Conservation (phyloP, 2,329 filamentous ascomycete species). For the Aspergillus hortae region DNA sequence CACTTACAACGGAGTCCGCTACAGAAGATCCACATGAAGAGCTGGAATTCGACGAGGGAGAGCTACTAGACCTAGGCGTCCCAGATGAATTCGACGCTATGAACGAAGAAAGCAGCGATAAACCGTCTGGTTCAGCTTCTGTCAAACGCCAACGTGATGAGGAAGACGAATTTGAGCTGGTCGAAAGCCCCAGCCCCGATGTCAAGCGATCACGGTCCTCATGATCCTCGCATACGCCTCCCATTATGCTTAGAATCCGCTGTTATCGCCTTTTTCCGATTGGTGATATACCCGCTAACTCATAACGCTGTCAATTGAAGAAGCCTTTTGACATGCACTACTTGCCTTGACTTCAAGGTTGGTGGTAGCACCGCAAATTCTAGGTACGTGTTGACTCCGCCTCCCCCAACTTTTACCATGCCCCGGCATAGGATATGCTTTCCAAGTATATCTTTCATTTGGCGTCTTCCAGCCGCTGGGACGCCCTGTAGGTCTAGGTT, state of each 20-base stretch:
- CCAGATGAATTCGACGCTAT: constrained; percentile 19
- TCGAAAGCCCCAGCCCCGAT: constrained; percentile 33
- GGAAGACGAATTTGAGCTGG: constrained; percentile 32
- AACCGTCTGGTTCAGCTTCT: constrained; percentile 20
- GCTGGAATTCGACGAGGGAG: constrained; percentile 26
- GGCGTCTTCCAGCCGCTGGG: background rate
- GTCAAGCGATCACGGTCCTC: constrained; percentile 53
- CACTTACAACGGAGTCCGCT: constrained; percentile 7
- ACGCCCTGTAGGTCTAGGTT: constrained; percentile 16
- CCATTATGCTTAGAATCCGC: background rate
- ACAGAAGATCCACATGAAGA: constrained; percentile 20
- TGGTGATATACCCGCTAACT: too few species aligned
- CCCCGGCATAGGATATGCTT: constrained; percentile 4
- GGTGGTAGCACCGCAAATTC: background rate
- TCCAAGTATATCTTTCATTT: constrained; percentile 2
- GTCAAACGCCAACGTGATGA: constrained; percentile 34
- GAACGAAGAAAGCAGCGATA: constrained; percentile 20
- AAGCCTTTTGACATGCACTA: too few species aligned
- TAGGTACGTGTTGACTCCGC: constrained; percentile 17
- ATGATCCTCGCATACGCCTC: constrained; percentile 15
- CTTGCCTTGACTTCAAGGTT: too few species aligned
- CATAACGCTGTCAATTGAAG: too few species aligned
- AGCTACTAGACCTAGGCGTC: constrained; percentile 37
- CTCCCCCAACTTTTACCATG: background rate
- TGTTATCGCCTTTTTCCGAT: background rate